Evolutionary conservation across 169 alveolate species (phyloP).

Genomic region (Plasmodium berghei): DNA sequence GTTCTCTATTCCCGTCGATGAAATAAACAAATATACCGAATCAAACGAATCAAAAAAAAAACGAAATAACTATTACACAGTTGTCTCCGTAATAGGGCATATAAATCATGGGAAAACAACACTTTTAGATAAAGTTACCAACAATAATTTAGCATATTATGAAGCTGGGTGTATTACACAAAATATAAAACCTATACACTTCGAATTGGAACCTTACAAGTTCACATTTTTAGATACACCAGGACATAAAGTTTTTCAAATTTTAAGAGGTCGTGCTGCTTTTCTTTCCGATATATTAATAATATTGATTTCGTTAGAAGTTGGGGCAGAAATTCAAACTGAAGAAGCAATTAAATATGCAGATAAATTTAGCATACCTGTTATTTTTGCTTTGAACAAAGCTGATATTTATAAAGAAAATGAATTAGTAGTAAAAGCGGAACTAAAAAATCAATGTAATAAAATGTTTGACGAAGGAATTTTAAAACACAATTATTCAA

Average conservation of each 20-base stretch:
- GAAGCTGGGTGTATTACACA: conserved; percentile 82
- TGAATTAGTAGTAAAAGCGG: conserved; percentile 82
- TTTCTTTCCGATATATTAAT: conserved; percentile 85
- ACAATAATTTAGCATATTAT: conserved; percentile 43
- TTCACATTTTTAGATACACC: conserved; percentile 87
- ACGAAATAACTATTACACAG: conserved; percentile 79
- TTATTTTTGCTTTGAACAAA: conserved; percentile 84
- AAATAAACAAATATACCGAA: conserved; percentile 12
- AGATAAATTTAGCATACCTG: conserved; percentile 83
- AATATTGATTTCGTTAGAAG: conserved; percentile 83
- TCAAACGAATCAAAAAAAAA: no score
- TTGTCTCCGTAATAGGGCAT: conserved; percentile 88
- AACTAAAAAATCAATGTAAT: conserved; percentile 76
- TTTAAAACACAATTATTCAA: conserved; percentile 70
- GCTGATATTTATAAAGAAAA: conserved; percentile 80
- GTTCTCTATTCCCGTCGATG: not conserved
- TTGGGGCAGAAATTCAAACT: conserved; percentile 84
- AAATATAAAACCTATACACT: conserved; percentile 71
- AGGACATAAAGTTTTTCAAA: conserved; percentile 85
- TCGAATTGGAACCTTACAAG: conserved; percentile 59
- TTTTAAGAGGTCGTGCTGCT: conserved; percentile 86
- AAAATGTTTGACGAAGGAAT: conserved; percentile 78
- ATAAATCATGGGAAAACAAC: conserved; percentile 91
- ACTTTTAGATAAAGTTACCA: conserved; percentile 77
- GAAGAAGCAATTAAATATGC: conserved; percentile 87